Conservation (phyloP, 768 basidiomycete genomes). For the Boletus rubroflammeus region DNA sequence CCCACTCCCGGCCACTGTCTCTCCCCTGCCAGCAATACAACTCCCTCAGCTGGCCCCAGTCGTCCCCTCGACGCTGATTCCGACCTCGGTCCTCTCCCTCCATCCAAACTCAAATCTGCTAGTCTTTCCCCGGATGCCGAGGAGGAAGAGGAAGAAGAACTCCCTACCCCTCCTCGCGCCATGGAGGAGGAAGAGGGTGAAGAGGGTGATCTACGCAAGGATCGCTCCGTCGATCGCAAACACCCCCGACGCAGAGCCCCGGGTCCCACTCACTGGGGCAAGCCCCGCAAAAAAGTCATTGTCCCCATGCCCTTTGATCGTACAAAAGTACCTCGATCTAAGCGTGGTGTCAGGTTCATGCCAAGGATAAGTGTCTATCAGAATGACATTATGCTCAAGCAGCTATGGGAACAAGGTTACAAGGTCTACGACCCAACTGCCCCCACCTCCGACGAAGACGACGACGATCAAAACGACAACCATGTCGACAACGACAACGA, state of each 20-base stretch:
- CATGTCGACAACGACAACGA: slow-evolving; percentile 6
- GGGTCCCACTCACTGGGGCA: neutral
- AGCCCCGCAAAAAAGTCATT: slow-evolving; percentile 8
- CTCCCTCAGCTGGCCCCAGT: slow-evolving; percentile 5
- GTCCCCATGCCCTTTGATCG: slow-evolving; percentile 20
- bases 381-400: neutral
- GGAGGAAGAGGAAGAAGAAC: slow-evolving; percentile 41
- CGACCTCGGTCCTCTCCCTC: neutral
- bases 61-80: slow-evolving; percentile 3
- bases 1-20: slow-evolving; percentile 3
- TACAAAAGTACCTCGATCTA: slow-evolving; percentile 16
- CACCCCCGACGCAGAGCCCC: neutral
- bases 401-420: slow-evolving; percentile 16
- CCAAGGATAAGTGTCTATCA: neutral
- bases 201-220: slow-evolving; percentile 25
- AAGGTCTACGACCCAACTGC: slow-evolving; percentile 20
- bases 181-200: slow-evolving; percentile 65
- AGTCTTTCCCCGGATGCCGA: slow-evolving; percentile 30
- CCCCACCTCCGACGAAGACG: slow-evolving; percentile 22
- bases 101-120: neutral
- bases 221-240: slow-evolving; percentile 12
- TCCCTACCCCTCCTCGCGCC: slow-evolving; percentile 44
- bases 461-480: slow-evolving; percentile 3
- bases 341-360: slow-evolving; percentile 4
- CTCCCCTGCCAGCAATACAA: neutral